phyloP scores from a whole-genome alignment of 176 grass and related monocot species.

The Tillandsia leiboldiana region DNA sequence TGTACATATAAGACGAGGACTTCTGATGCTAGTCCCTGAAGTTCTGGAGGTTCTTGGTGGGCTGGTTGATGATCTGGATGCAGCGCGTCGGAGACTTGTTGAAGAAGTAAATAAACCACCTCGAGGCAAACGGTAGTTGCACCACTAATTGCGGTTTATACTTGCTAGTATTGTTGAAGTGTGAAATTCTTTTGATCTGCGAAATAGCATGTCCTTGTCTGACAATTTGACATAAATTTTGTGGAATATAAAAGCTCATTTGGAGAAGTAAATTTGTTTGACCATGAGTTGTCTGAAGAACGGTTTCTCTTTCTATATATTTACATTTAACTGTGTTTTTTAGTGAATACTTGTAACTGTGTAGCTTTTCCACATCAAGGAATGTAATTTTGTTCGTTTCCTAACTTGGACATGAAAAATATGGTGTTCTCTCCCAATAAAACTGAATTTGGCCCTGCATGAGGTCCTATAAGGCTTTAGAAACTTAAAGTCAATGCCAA shows the following conservation, averaged over 20 bases:
- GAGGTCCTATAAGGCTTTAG: not conserved
- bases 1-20: conserved; percentile 63
- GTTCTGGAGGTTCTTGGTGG: conserved; percentile 71
- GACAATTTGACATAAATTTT: too few relatives aligned
- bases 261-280: too few relatives aligned
- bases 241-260: too few relatives aligned
- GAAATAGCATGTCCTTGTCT: conserved; percentile 4
- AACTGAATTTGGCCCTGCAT: not conserved
- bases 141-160: conserved; percentile 3
- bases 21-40: conserved; percentile 85
- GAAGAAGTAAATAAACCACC: conserved; percentile 89
- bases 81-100: conserved; percentile 68
- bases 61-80: conserved; percentile 58
- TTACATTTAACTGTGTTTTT: too few relatives aligned
- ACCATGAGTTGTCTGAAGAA: too few relatives aligned
- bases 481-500: not conserved
- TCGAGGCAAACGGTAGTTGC: conserved; percentile 66
- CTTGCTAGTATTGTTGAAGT: not conserved
- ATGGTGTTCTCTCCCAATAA: not conserved
- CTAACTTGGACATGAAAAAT: not conserved
- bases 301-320: too few relatives aligned
- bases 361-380: too few relatives aligned
- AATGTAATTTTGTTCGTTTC: too few relatives aligned
- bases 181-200: conserved; percentile 12
- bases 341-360: too few relatives aligned